Evolutionary conservation across 306 rosid species (phyloP).

Genomic region (Castanea crenata): DNA sequence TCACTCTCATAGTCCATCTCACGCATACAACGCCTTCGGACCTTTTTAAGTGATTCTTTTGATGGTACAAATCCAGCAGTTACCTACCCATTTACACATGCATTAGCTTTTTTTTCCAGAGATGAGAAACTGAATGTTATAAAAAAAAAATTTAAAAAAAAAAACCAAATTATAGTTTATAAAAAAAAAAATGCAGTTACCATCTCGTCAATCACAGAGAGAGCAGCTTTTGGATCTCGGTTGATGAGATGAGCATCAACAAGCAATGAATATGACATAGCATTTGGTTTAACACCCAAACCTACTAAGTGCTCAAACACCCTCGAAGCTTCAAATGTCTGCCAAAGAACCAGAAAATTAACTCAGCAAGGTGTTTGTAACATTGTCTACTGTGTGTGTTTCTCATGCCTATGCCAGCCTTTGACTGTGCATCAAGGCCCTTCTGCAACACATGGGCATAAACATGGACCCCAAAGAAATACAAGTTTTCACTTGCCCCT

Average conservation of each 20-base stretch:
- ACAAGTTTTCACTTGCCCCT: background rate
- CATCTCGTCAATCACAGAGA: slow-evolving; percentile 63
- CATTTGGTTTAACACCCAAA: slow-evolving; percentile 83
- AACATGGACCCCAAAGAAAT: background rate
- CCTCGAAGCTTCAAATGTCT: slow-evolving; percentile 79
- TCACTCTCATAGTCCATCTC: slow-evolving; percentile 72
- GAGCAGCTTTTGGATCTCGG: slow-evolving; percentile 72
- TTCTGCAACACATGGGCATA: background rate
- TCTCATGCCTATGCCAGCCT: background rate
- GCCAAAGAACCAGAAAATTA: slow-evolving; percentile 25
- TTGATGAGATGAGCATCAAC: slow-evolving; percentile 86
- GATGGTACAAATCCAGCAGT: slow-evolving; percentile 76
- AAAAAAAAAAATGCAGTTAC: slow-evolving; percentile 37
- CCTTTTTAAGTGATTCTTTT: slow-evolving; percentile 57
- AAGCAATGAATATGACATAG: slow-evolving; percentile 71
- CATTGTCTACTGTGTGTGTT: background rate
- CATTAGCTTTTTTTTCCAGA: slow-evolving; percentile 21
- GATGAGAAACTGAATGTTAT: background rate
- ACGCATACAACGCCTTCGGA: slow-evolving; percentile 73
- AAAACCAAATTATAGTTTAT: background rate
- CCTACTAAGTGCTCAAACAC: slow-evolving; percentile 80
- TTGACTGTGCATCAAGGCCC: background rate
- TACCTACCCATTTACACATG: slow-evolving; percentile 38
- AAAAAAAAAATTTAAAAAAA: background rate
- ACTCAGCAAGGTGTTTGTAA: background rate